Conservation (phyloP, 106 monocot species). For the Dendrobium huoshanense region DNA sequence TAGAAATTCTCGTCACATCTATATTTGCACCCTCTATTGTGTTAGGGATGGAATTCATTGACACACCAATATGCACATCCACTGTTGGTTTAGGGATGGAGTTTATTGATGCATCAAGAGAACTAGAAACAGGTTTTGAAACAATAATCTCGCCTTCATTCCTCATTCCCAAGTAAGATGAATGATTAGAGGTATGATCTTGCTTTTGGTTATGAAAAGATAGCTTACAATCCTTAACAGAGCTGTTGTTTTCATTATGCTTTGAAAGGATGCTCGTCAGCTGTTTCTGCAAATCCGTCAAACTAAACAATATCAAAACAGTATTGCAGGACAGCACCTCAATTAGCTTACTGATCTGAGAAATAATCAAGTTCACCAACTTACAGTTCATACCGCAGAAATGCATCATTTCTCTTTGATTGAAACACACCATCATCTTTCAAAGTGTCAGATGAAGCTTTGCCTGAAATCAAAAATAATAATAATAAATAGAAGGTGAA, state of each 20-base stretch:
- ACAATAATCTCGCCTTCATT: conserved; percentile 6
- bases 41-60: background rate
- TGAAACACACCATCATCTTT: conserved; percentile 28
- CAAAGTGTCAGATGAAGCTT: conserved; percentile 9
- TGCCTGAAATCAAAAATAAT: conserved; percentile 11
- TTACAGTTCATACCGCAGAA: conserved; percentile 76
- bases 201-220: conserved; percentile 22
- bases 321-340: conserved; percentile 12
- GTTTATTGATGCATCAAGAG: conserved; percentile 12
- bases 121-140: conserved; percentile 10
- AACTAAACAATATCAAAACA: conserved; percentile 48
- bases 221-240: conserved; percentile 4
- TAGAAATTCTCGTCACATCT: conserved; percentile 19
- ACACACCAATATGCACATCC: conserved; percentile 15
- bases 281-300: conserved; percentile 79
- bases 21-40: conserved; percentile 10
- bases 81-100: background rate
- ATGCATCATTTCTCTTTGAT: conserved; percentile 62
- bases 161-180: conserved; percentile 7
- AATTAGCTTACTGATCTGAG: background rate
- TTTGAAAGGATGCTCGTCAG: conserved; percentile 39
- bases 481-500: conserved; percentile 2
- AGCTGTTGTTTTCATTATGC: conserved; percentile 17
- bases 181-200: conserved; percentile 12
- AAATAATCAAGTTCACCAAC: conserved; percentile 13